These are phyloP conservation scores for Xylaria acuta DNA, from an alignment of 495 filamentous ascomycete species.

Conservation along the genomic window DNA sequence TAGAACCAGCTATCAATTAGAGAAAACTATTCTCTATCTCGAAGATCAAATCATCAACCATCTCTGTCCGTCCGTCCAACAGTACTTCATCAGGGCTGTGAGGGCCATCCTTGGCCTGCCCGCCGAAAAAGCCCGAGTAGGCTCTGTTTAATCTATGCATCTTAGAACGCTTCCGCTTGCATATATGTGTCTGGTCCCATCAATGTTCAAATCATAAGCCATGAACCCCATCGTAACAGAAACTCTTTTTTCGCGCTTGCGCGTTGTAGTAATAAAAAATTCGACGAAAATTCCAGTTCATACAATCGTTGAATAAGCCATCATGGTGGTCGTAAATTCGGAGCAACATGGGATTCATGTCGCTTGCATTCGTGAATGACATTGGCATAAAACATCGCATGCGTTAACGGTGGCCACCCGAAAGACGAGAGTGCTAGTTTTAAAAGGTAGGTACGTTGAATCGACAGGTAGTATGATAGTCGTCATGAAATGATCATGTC, in stretches of 20 bases:
- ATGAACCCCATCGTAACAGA: constrained; percentile 35
- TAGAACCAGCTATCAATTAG: constrained; percentile 21
- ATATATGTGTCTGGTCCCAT: constrained; percentile 18
- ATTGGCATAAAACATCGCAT: constrained; percentile 38
- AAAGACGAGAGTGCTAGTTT: constrained; percentile 31
- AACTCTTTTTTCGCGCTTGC: constrained; percentile 39
- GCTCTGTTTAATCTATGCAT: constrained; percentile 40
- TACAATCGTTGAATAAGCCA: constrained; percentile 43
- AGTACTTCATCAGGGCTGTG: constrained; percentile 10
- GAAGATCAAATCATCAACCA: constrained; percentile 4
- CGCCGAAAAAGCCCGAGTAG: constrained; percentile 9
- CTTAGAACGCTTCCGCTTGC: constrained; percentile 28
- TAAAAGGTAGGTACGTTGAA: constrained; percentile 37
- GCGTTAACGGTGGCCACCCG: constrained; percentile 42
- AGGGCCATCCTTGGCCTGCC: constrained; percentile 12
- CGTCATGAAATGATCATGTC: constrained; percentile 43
- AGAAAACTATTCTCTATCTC: constrained; percentile 16
- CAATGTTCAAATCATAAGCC: constrained; percentile 42
- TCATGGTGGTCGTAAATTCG: constrained; percentile 43
- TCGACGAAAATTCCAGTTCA: constrained; percentile 39
- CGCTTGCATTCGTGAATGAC: constrained; percentile 28
- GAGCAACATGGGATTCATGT: constrained; percentile 39
- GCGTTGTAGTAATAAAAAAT: constrained; percentile 36
- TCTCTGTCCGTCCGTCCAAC: constrained; percentile 13
- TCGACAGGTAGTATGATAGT: constrained; percentile 36